Conservation (phyloP, 768 basidiomycete genomes). For the Auricularia sp. region DNA sequence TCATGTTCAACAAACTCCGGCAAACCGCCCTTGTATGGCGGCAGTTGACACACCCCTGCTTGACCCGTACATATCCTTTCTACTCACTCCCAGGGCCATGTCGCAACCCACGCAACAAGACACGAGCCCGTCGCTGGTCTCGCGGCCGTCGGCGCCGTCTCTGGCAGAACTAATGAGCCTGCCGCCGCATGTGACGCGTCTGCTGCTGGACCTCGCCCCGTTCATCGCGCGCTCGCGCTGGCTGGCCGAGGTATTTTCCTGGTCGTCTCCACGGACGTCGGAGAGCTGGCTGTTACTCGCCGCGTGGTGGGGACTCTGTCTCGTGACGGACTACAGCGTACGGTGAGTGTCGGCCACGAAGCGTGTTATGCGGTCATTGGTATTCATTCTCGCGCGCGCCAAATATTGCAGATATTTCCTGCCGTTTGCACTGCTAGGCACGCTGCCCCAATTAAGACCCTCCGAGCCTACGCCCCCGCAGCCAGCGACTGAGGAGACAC, state of each 20-base stretch:
- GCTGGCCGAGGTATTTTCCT: conserved; percentile 40
- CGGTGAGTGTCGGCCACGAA: conserved; percentile 27
- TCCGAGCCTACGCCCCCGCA: conserved; percentile 13
- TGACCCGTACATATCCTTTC: not conserved
- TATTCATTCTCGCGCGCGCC: not conserved
- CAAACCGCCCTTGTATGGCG: not conserved
- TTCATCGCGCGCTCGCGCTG: conserved; percentile 34
- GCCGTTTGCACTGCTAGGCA: conserved; percentile 39
- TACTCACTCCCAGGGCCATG: not conserved
- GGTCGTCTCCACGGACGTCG: conserved; percentile 43
- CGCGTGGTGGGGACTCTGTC: conserved; percentile 68
- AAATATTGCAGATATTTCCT: conserved; percentile 41
- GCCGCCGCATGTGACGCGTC: conserved; percentile 49
- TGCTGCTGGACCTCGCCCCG: conserved; percentile 54
- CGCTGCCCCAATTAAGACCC: conserved; percentile 23
- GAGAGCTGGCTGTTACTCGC: conserved; percentile 59
- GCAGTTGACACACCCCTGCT: not conserved
- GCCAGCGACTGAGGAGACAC: conserved; percentile 42
- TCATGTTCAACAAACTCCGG: not conserved
- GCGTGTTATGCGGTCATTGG: conserved; percentile 1
- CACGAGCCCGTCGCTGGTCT: not conserved
- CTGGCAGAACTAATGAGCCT: conserved; percentile 14
- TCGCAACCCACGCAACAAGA: not conserved
- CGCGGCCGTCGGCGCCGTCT: not conserved
- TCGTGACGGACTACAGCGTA: conserved; percentile 42